phyloP scores from a whole-genome alignment of 805 yeast species.

The Candida taoyuanica region DNA sequence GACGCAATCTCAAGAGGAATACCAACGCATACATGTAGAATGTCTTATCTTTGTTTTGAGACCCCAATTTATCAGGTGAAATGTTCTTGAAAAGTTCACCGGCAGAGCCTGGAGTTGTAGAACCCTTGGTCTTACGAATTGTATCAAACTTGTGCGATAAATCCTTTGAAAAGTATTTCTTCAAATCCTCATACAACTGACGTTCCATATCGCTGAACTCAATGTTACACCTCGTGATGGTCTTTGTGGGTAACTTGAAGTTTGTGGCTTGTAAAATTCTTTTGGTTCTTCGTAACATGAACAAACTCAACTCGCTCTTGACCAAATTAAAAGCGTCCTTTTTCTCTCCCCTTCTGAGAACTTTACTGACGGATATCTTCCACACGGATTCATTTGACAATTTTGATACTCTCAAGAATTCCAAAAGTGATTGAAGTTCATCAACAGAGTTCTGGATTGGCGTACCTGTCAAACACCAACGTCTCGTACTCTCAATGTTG shows the following conservation, averaged over 20 bases:
- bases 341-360: constrained; percentile 28
- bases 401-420: constrained; percentile 37
- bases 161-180: constrained; percentile 12
- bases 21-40: constrained; percentile 27
- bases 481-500: constrained; percentile 35
- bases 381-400: constrained; percentile 16
- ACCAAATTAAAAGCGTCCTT: constrained; percentile 37
- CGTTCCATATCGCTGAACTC: constrained; percentile 27
- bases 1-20: constrained; percentile 33
- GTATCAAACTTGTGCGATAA: constrained; percentile 8
- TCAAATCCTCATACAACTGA: constrained; percentile 25
- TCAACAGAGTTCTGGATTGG: constrained; percentile 55
- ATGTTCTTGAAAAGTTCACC: constrained; percentile 9
- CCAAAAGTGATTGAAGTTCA: constrained; percentile 48
- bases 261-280: constrained; percentile 27
- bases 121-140: not conserved
- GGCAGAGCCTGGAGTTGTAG: constrained; percentile 3
- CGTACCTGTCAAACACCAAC: constrained; percentile 64
- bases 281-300: constrained; percentile 47
- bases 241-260: constrained; percentile 21
- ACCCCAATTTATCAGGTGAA: constrained; percentile 14
- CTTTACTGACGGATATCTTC: constrained; percentile 34
- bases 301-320: constrained; percentile 24
- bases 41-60: constrained; percentile 5
- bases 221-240: constrained; percentile 17